Evolutionary conservation across 2,329 filamentous ascomycete genomes (phyloP), one percentile per base, ranked within the genome.

Genomic region (Penicillium expansum): DNA sequence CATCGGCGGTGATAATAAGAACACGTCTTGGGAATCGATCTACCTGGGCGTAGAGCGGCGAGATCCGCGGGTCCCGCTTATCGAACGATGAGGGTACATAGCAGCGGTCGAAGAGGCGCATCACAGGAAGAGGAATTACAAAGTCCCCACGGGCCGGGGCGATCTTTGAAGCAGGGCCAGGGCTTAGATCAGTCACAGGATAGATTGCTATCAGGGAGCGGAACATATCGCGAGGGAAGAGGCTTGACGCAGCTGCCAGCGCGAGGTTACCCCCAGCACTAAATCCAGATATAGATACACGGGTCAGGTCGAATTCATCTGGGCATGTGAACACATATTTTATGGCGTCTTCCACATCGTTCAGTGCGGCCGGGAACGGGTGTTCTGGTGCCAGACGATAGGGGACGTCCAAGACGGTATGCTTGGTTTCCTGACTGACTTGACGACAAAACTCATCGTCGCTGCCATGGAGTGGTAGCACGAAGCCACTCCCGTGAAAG

Each of bases 211-310:
- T 38, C 16, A 76, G 42, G 4, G 62, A 66, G 49, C 55, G 61
- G 58, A 74, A 74, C 4, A 67, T 73, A 48, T 67, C 65, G 41
- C 56, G 61, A 7, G 68, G 67, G 48, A 71, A 76, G 20, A 62
- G 55, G 33, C 33, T 64, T 48, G 67, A 67, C 1, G 70, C 63
- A 2, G 70, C 68, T 1, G 68, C 69, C 5, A 79, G 65, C 1
- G 72, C 71, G 13, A 79, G 69, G 48, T 74, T 78, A 0, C 58
- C 76, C 16, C 77, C 77, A 1, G 77, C 76, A 52, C 76, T 78
- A 66, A 78, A 79, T 4, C 77, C 77, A 7, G 69, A 74, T 10
- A 78, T 54, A 2, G 70, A 69, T 9, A 79, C 56, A 9, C 64
- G 67, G 14, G 58, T 59, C 3, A 54, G 29, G 39, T 79, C 71